phyloP scores from a whole-genome alignment of 2,329 filamentous ascomycete genomes.

The Fusarium subtropicale region DNA sequence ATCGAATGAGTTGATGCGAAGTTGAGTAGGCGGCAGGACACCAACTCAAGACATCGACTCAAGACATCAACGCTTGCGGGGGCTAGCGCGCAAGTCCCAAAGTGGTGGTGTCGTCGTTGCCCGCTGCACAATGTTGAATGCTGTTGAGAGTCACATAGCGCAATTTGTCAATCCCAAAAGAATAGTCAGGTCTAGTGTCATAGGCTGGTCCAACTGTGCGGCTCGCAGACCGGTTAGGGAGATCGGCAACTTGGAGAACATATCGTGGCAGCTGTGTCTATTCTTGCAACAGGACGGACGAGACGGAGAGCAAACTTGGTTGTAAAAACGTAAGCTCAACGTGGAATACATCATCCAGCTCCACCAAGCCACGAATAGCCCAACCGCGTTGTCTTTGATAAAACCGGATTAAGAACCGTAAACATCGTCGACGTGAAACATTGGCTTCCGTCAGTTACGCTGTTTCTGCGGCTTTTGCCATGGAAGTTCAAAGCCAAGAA shows the following conservation, averaged over 20 bases:
- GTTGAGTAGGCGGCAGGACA: slow-evolving; percentile 29
- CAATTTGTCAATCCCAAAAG: slow-evolving; percentile 27
- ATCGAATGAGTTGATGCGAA: slow-evolving; percentile 16
- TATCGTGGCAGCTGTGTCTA: slow-evolving; percentile 15
- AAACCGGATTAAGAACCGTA: slow-evolving; percentile 38
- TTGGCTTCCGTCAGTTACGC: slow-evolving; percentile 31
- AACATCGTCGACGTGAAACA: slow-evolving; percentile 27
- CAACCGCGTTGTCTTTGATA: slow-evolving; percentile 24
- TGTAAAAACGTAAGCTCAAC: slow-evolving; percentile 16
- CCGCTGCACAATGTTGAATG: slow-evolving; percentile 36
- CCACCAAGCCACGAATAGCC: background rate
- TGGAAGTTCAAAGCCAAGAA: slow-evolving; percentile 19
- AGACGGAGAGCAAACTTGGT: slow-evolving; percentile 29
- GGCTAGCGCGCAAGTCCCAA: slow-evolving; percentile 14
- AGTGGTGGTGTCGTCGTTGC: slow-evolving; percentile 27
- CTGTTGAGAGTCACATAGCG: slow-evolving; percentile 34
- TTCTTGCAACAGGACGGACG: slow-evolving; percentile 5
- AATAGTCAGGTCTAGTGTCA: slow-evolving; percentile 40
- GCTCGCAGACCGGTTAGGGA: slow-evolving; percentile 32
- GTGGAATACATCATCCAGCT: slow-evolving; percentile 22
- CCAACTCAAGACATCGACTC: slow-evolving; percentile 10
- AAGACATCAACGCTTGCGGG: slow-evolving; percentile 28
- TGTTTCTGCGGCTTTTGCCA: slow-evolving; percentile 24
- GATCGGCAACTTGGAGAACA: slow-evolving; percentile 36
- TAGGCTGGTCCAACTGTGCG: slow-evolving; percentile 40